These are phyloP conservation scores for Blastocystis sp. DNA, from an alignment of 352 stramenopile species.

Conservation along the genomic window DNA sequence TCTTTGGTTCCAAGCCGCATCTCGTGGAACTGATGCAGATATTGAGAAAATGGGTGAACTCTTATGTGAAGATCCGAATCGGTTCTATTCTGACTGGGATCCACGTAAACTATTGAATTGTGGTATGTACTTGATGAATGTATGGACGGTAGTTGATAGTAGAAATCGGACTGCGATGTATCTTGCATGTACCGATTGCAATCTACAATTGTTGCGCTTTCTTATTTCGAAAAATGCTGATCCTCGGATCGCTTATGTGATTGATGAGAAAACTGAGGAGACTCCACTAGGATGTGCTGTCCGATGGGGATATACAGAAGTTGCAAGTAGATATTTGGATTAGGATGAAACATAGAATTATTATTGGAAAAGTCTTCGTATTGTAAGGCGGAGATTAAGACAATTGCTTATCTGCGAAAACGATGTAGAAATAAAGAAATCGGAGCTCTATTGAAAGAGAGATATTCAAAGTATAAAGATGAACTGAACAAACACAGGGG, in stretches of 20 bases:
- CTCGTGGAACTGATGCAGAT: conserved; percentile 13
- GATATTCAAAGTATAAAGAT: conserved; percentile 9
- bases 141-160: conserved; percentile 28
- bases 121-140: background rate
- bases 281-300: conserved; percentile 47
- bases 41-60: conserved; percentile 4
- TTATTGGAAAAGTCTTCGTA: conserved; percentile 35
- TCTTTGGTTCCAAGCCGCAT: conserved; percentile 22
- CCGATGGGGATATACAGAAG: conserved; percentile 38
- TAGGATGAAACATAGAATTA: background rate
- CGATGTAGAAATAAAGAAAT: conserved; percentile 55
- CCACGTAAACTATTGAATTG: conserved; percentile 54
- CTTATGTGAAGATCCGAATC: conserved; percentile 33
- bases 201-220: background rate
- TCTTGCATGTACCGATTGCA: conserved; percentile 39
- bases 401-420: conserved; percentile 14
- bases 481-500: background rate
- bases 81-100: conserved; percentile 55
- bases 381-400: conserved; percentile 60
- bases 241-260: conserved; percentile 31
- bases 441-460: conserved; percentile 38
- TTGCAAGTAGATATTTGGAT: conserved; percentile 11
- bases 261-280: conserved; percentile 57
- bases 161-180: conserved; percentile 41
- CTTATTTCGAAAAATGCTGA: conserved; percentile 34